Evolutionary conservation across 495 filamentous ascomycete genomes (phyloP).

Genomic region (Hypoxylon fragiforme): DNA sequence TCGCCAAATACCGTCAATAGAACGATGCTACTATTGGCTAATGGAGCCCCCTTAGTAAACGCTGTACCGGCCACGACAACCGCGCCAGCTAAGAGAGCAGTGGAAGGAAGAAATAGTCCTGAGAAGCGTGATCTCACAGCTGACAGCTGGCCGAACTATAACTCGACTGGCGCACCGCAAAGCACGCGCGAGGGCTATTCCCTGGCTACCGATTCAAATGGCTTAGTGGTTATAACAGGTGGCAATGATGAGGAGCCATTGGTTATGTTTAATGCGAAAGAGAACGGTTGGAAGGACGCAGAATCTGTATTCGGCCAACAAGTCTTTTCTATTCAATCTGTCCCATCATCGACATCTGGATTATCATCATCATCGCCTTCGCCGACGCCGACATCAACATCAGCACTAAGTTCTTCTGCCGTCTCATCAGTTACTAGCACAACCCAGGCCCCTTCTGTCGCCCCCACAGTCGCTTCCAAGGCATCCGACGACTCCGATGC

Average conservation of each 20-base stretch:
- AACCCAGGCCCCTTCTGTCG: conserved; percentile 34
- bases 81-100: not conserved
- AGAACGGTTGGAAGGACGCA: conserved; percentile 82
- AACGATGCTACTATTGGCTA: conserved; percentile 54
- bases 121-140: conserved; percentile 49
- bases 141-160: conserved; percentile 76
- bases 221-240: conserved; percentile 75
- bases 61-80: conserved; percentile 40
- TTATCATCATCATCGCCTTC: no score
- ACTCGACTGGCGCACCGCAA: conserved; percentile 69
- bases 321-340: conserved; percentile 34
- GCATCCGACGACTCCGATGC: conserved; percentile 9
- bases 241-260: conserved; percentile 68
- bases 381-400: conserved; percentile 41
- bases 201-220: conserved; percentile 53
- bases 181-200: conserved; percentile 53
- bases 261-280: conserved; percentile 76
- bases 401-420: conserved; percentile 40
- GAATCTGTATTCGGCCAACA: conserved; percentile 62
- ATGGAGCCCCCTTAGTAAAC: conserved; percentile 50
- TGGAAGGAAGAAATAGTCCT: conserved; percentile 3
- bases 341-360: conserved; percentile 48
- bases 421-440: conserved; percentile 36
- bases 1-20: conserved; percentile 79
- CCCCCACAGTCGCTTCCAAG: conserved; percentile 42